A percentile compares a stretch with the other conserved stretches of the same genome.
These are phyloP conservation scores for Emericellopsis cladophorae DNA, from an alignment of 2,329 filamentous ascomycete species.

Conservation along the genomic window DNA sequence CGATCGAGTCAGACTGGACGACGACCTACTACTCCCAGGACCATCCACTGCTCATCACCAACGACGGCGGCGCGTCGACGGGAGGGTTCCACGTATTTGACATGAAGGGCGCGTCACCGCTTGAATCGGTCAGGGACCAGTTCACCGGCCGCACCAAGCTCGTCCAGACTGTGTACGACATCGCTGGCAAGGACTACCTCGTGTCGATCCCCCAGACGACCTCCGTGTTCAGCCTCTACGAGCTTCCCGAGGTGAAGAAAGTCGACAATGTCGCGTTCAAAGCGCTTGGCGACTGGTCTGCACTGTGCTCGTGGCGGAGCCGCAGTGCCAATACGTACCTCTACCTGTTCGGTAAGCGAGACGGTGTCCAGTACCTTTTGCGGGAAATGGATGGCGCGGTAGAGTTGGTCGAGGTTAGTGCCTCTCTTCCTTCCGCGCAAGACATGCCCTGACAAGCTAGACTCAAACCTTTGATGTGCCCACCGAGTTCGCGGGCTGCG, in stretches of 20 bases:
- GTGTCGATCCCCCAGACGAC: conserved; percentile 29
- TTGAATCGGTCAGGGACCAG: conserved; percentile 17
- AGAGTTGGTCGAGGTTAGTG: conserved; percentile 23
- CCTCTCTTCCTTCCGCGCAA: background rate
- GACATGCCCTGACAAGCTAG: conserved; percentile 5
- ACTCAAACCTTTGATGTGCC: conserved; percentile 28
- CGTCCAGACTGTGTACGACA: conserved; percentile 22
- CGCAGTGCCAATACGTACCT: conserved; percentile 26
- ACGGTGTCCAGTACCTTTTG: conserved; percentile 24
- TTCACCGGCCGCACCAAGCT: conserved; percentile 31
- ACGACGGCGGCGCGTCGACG: conserved; percentile 27
- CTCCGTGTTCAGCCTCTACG: conserved; percentile 25
- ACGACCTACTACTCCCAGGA: conserved; percentile 22
- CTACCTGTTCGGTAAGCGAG: conserved; percentile 30
- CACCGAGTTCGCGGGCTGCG: conserved; percentile 29
- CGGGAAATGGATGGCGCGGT: conserved; percentile 11
- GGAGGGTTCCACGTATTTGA: conserved; percentile 27
- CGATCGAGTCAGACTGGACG: conserved; percentile 28
- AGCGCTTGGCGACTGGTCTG: conserved; percentile 31
- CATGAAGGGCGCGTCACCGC: conserved; percentile 14
- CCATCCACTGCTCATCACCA: conserved; percentile 26
- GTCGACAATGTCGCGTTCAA: conserved; percentile 16
- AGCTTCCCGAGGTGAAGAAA: conserved; percentile 16
- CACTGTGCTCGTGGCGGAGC: conserved; percentile 30
- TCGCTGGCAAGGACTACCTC: conserved; percentile 21